Evolutionary conservation across 1,139 yeast genomes (phyloP), one percentile per base, ranked within the genome.

Genomic region (Candida sp.): DNA sequence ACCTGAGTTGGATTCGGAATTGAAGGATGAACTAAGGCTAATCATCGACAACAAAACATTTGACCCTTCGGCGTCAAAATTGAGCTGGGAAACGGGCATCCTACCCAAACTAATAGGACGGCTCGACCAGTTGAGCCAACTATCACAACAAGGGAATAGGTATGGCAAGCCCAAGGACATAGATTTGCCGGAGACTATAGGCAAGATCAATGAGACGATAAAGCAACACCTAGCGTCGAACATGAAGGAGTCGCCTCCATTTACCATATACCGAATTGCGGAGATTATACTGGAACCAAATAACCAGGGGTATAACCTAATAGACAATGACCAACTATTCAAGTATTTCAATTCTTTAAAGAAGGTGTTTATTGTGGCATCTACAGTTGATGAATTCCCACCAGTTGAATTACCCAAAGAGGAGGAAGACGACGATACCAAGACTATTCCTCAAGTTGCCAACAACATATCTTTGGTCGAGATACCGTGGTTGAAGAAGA

Each of bases 181-280:
- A 3, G 46, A 49, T 27, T 31, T 49, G 7, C 33, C 32, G 7
- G 30, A 44, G 31, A n/a, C 41, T 4, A 52, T 52, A 17, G 11
- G 32, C 6, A 27, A 22, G 7, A 33, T 38, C 1, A 52, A 56
- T 22, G 46, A 44, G 1, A 53, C 51, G 27, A 53, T 64, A 5
- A 41, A 51, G 3, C 30, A 32, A 7, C 61, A 59, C 28, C 58
- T 80, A 35, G 38, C 50, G 1, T 7, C 48, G 3, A 61, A 60
- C 37, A 83, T 80, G 56, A 25, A 52, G 1, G 54, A 58, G 1
- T 53, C 62, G 1, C 86, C 90, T 1, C 91, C 90, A 0, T 86
- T 84, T 63, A 85, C 90, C 0, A 60, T 84, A 2, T 72, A 76
- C 45, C 65, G 91, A 49, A 57, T 86, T 7, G 78, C 85, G 0